phyloP scores from a whole-genome alignment of 2,329 filamentous ascomycete species.

The Drechslera avenae region DNA sequence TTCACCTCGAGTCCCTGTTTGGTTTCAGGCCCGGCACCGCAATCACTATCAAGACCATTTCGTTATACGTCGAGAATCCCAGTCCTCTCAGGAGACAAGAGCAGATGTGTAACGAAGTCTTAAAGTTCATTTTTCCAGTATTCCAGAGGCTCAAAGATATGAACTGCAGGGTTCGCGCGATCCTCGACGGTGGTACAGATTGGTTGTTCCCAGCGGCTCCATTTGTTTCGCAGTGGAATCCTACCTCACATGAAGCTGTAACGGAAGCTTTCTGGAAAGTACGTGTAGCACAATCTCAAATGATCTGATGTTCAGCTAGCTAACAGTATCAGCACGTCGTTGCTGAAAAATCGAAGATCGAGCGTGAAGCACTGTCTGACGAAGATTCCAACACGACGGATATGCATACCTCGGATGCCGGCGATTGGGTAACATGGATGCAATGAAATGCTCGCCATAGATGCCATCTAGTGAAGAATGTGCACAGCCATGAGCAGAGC shows the following conservation, averaged over 20 bases:
- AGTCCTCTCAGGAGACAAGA: not conserved
- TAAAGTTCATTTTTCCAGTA: not conserved
- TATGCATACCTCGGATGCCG: too few relatives aligned
- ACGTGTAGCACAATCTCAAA: not conserved
- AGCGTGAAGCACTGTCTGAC: too few relatives aligned
- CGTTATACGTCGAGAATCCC: not conserved
- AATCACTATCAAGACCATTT: not conserved
- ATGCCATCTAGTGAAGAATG: too few relatives aligned
- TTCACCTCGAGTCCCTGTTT: not conserved
- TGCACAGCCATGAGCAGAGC: too few relatives aligned
- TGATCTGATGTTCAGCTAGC: not conserved
- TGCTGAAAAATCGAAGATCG: too few relatives aligned
- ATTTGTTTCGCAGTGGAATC: not conserved
- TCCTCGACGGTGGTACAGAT: not conserved
- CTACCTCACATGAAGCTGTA: not conserved
- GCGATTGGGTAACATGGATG: too few relatives aligned
- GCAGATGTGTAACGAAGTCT: not conserved
- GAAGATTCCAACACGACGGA: too few relatives aligned
- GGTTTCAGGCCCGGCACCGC: not conserved
- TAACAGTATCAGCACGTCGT: not conserved
- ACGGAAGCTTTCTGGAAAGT: not conserved
- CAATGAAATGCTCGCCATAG: too few relatives aligned
- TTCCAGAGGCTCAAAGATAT: not conserved
- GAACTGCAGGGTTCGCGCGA: not conserved
- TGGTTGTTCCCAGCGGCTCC: fast-evolving